A percentile compares a stretch with the other conserved stretches of the same genome.
Evolutionary conservation across 345 rosid genomes (phyloP).

Genomic region (Arabidopsis suecica): DNA sequence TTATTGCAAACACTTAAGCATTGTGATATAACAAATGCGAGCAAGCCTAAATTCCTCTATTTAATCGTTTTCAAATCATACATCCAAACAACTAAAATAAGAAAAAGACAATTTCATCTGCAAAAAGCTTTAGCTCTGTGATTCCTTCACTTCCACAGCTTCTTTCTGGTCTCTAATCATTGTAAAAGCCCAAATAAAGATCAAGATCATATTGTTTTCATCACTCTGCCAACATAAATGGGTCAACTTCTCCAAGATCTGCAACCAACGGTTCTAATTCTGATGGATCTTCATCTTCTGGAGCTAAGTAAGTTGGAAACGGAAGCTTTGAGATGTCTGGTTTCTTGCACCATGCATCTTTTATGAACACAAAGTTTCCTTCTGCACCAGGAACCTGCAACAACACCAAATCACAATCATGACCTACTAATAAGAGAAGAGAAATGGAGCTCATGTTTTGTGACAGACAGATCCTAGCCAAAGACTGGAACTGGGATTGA

Average conservation of each 20-base stretch:
- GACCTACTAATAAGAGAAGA: slow-evolving; percentile 18
- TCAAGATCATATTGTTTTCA: slow-evolving; percentile 25
- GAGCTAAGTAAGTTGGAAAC: slow-evolving; percentile 77
- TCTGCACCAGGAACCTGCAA: slow-evolving; percentile 87
- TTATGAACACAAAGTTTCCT: slow-evolving; percentile 91
- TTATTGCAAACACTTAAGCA: slow-evolving; percentile 38
- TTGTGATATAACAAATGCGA: slow-evolving; percentile 29
- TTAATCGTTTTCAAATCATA: slow-evolving; percentile 34
- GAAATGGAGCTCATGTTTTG: slow-evolving; percentile 6
- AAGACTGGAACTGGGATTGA: slow-evolving; percentile 13
- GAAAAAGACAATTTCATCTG: slow-evolving; percentile 37
- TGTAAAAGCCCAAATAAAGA: slow-evolving; percentile 19
- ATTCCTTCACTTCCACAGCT: slow-evolving; percentile 16
- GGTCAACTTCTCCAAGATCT: slow-evolving; percentile 87
- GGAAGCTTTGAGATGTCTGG: slow-evolving; percentile 79
- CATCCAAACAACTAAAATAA: slow-evolving; percentile 37
- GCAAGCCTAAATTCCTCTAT: slow-evolving; percentile 30
- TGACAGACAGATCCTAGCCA: background rate
- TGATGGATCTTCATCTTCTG: slow-evolving; percentile 64
- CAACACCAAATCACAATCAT: slow-evolving; percentile 23
- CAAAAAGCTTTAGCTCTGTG: slow-evolving; percentile 34
- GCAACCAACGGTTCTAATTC: slow-evolving; percentile 65
- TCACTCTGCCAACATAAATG: slow-evolving; percentile 80
- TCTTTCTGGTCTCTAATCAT: slow-evolving; percentile 30
- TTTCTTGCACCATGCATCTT: slow-evolving; percentile 79